A percentile compares a stretch with the other conserved stretches of the same genome.
Evolutionary conservation across 2,329 filamentous ascomycete genomes (phyloP).

Genomic region (Fusarium sp.): DNA sequence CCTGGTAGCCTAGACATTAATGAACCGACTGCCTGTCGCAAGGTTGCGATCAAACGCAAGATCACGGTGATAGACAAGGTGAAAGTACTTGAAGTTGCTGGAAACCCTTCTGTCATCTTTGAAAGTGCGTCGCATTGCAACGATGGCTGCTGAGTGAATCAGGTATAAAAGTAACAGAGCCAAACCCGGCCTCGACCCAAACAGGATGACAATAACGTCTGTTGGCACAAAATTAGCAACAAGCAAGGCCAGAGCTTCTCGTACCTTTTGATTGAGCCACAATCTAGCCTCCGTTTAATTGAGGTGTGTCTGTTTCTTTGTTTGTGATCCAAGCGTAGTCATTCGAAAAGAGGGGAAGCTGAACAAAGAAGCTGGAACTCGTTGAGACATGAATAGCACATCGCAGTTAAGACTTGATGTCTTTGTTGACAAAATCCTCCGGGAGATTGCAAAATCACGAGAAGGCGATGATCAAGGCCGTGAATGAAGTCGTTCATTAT

Average conservation of each 20-base stretch:
- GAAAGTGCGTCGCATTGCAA: no score
- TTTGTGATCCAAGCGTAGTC: background rate
- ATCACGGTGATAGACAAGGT: background rate
- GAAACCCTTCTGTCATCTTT: no score
- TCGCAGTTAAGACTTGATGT: background rate
- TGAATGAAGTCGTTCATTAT: conserved; percentile 22
- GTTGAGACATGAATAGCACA: background rate
- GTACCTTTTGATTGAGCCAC: background rate
- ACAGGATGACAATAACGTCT: conserved; percentile 33
- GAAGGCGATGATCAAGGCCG: background rate
- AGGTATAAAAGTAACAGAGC: background rate
- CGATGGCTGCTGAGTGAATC: background rate
- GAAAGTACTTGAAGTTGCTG: rapidly evolving
- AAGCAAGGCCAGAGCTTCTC: background rate
- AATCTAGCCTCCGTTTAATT: background rate
- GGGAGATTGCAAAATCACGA: conserved; percentile 13
- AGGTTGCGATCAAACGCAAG: background rate
- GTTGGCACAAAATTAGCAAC: conserved; percentile 29
- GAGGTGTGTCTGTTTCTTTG: conserved; percentile 21
- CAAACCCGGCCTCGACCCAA: background rate
- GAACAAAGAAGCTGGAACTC: conserved; percentile 29
- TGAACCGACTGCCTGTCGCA: background rate
- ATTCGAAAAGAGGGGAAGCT: conserved; percentile 17
- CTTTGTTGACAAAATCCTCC: conserved; percentile 18
- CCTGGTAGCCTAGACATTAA: background rate